Evolutionary conservation across 192 early-diverging fungal genomes (phyloP), one percentile per base, ranked within the genome.

Genomic region (Coemansia sp.): DNA sequence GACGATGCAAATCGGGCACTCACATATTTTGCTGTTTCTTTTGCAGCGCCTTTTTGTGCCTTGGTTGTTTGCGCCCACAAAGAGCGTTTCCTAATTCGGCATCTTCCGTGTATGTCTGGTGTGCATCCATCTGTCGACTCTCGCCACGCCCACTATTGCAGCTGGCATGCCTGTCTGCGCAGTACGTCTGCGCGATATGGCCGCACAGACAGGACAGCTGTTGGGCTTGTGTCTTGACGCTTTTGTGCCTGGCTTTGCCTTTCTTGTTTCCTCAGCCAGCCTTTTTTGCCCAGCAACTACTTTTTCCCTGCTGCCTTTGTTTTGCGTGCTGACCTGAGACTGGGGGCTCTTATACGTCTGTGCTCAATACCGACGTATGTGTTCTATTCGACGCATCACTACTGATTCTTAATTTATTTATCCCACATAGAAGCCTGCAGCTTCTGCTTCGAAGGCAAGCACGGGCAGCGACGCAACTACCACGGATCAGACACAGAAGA

Each of bases 81-180:
- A 55, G 62, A 23, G 51, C 62, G 19, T 64, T 62, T 62, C 60
- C 60, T 50, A 37, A 53, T 60, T 60, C 24, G 59, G 59, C 43
- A 9, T 10, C 12, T 60, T 60, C 60, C 47, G 60, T 51, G 48
- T 62, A 51, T 19, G 48, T 29, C 32, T 35, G 48, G 37, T 27
- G 10, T 37, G 22, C 37, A 35, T 37, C 60, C 45, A 32, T 53
- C 35, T 47, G 17, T 52, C 24, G 29, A 32, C 29, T 3, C 32
- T 24, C 19, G 22, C 37, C 49, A 53, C 39, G 50, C 51, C 62
- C 62, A 64, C 62, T 64, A 64, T 64, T 64, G 11, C 62, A 27
- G 25, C 32, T 41, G n/a, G 10, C 37, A 6, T 37, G 29, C 12
- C 56, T 57, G 51, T 17, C 35, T 57, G 54, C 35, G 54, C 32